Evolutionary conservation across 2,329 filamentous ascomycete species (phyloP).

Genomic region (Sarocladium brachiariae): DNA sequence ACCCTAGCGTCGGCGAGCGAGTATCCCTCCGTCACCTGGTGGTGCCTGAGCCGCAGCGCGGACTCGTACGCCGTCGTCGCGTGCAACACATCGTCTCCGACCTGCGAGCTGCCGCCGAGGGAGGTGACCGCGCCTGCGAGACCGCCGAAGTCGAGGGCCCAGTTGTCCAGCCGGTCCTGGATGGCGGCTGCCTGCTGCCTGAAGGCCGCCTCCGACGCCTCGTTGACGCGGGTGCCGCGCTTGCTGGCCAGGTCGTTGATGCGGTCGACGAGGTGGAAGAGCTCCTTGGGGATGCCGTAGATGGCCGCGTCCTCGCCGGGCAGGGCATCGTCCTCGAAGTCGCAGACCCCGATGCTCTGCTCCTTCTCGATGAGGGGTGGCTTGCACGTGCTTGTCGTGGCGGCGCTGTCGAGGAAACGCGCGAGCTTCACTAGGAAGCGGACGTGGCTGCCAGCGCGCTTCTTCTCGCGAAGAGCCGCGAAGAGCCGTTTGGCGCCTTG

Average conservation of each 20-base stretch:
- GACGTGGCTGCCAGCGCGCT: constrained; percentile 25
- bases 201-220: constrained; percentile 23
- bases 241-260: constrained; percentile 26
- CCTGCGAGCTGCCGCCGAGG: background rate
- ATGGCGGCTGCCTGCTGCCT: constrained; percentile 22
- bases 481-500: constrained; percentile 33
- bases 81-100: constrained; percentile 23
- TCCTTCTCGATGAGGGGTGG: constrained; percentile 26
- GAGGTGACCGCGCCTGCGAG: background rate
- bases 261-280: constrained; percentile 26
- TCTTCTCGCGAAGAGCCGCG: constrained; percentile 18
- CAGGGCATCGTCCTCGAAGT: constrained; percentile 16
- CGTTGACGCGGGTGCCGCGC: constrained; percentile 23
- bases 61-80: constrained; percentile 33
- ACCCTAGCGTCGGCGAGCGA: constrained; percentile 27
- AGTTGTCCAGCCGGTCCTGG: constrained; percentile 28
- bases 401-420: constrained; percentile 26
- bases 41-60: constrained; percentile 33
- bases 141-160: constrained; percentile 22
- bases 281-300: constrained; percentile 27
- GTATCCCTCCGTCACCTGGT: constrained; percentile 36
- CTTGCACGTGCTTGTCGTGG: constrained; percentile 26
- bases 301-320: constrained; percentile 26
- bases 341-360: constrained; percentile 17
- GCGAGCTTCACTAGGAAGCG: constrained; percentile 28